Conservation (phyloP, 148 eudicot genomes). For the Camellia granthamiana region DNA sequence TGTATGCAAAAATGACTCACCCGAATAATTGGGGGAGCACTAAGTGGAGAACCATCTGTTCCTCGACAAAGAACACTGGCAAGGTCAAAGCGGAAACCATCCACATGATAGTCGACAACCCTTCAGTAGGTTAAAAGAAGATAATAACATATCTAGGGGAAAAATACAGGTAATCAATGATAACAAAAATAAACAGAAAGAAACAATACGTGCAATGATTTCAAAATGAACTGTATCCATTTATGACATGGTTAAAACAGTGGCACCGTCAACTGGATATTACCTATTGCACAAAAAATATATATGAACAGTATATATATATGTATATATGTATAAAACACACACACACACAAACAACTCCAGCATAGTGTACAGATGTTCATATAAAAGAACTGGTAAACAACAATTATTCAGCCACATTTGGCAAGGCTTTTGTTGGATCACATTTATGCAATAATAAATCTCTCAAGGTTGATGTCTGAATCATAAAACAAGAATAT, state of each 20-base stretch:
- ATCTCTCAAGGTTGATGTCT: background rate
- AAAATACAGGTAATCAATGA: background rate
- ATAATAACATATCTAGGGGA: background rate
- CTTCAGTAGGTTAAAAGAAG: conserved; percentile 42
- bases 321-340: too few species aligned
- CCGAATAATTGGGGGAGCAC: conserved; percentile 84
- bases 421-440: background rate
- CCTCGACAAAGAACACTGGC: conserved; percentile 99
- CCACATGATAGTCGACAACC: conserved; percentile 91
- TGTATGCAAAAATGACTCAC: conserved; percentile 39
- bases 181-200: background rate
- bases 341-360: background rate
- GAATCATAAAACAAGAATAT: background rate
- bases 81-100: conserved; percentile 98
- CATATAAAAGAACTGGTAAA: background rate
- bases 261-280: background rate
- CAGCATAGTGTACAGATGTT: background rate
- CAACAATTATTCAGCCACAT: background rate
- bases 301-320: background rate
- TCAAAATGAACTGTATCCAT: background rate
- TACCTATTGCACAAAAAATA: background rate
- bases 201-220: background rate
- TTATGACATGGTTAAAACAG: background rate
- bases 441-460: background rate
- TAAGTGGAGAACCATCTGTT: conserved; percentile 88